Conservation (phyloP, 177 flowering plant genomes). For the Vitis hybrid region DNA sequence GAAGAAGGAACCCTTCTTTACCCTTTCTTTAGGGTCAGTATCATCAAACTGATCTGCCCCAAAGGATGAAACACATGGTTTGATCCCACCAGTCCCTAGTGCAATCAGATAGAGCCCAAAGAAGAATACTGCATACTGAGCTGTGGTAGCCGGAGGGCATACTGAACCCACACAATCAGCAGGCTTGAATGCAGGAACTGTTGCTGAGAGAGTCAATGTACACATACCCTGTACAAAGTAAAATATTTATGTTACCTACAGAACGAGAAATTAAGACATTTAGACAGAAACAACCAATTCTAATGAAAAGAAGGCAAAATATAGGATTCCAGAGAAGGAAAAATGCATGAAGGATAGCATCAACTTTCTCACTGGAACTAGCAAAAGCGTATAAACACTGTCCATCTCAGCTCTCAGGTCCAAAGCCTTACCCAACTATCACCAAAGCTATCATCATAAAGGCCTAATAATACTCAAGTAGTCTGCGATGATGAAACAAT, state of each 20-base stretch:
- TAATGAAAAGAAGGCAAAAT: too few species aligned
- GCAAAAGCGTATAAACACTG: too few species aligned
- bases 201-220: constrained; percentile 53
- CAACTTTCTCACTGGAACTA: too few species aligned
- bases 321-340: too few species aligned
- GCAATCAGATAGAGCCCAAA: constrained; percentile 52
- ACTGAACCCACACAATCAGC: constrained; percentile 41
- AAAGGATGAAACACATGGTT: constrained; percentile 60
- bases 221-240: constrained; percentile 46
- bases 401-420: too few species aligned
- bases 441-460: too few species aligned
- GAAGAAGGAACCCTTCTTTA: constrained; percentile 54
- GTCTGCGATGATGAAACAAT: too few species aligned
- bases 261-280: background rate
- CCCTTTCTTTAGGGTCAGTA: constrained; percentile 47
- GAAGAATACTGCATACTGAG: constrained; percentile 48
- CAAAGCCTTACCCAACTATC: too few species aligned
- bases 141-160: constrained; percentile 51
- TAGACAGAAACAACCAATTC: background rate
- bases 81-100: constrained; percentile 61
- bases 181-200: constrained; percentile 48
- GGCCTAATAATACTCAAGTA: too few species aligned
- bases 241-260: background rate
- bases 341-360: too few species aligned
- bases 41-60: constrained; percentile 67